Evolutionary conservation across 1,284 basidiomycete species (phyloP), one percentile per base, ranked within the genome.

Genomic region (Inonotus obliquus): DNA sequence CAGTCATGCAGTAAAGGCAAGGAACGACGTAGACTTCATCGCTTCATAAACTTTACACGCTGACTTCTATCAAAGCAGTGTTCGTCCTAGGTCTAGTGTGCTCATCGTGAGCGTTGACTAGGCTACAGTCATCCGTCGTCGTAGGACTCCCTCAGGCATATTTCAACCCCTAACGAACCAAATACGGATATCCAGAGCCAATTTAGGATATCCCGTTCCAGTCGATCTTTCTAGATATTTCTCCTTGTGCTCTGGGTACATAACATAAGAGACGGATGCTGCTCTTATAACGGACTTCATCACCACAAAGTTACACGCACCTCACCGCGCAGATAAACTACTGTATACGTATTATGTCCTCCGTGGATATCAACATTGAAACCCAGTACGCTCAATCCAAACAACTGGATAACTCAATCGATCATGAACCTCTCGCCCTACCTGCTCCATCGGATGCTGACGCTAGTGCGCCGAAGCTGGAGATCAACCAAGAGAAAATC

Each of bases 371-470:
- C 11, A 4, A 4, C 32, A 4, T 9, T 9, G 32, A 32, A 32
- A 32, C 4, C 32, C 41, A n/a, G 19, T 17, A 44, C 41, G 32
- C 4, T 9, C 4, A 9, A 14, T n/a, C 41, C 17, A 17, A n/a
- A 44, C 10, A 44, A 11, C 17, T 14, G 19, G 17, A n/a, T 21
- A 17, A 44, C 11, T 32, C 32, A 4, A 56, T n/a, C 25, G 29
- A 9, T 49, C n/a, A 23, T 19, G 17, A 41, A 29, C 25, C 45
- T 35, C 59, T 54, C 25, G 49, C 59, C 3, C 59, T 54, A 23
- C 59, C 59, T 27, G 51, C 51, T 5, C 59, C 59, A 17, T 60
- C 59, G 11, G 49, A 54, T 21, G 52, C 13, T n/a, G 23, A 32
- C 21, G n/a, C n/a, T 39, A 48, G 37, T 17, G 32, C 35, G 4